Percentiles rank a stretch among this genome's conserved stretches.
Conservation (phyloP, 2,329 filamentous ascomycete species). For the Nigrograna mackinnonii region DNA sequence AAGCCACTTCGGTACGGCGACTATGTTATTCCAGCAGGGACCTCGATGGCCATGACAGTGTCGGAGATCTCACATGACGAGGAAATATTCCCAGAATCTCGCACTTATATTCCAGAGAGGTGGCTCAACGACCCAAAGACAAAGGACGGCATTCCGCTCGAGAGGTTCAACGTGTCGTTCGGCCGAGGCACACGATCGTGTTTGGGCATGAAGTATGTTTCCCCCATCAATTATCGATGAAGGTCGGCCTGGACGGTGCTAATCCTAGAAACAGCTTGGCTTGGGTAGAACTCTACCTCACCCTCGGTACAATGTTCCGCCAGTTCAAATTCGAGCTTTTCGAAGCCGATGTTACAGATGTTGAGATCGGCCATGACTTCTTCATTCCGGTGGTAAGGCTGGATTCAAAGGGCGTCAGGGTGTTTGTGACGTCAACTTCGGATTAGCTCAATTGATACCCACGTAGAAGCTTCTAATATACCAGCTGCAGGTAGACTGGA, state of each 20-base stretch:
- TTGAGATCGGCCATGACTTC: slow-evolving; percentile 39
- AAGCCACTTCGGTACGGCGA: slow-evolving; percentile 13
- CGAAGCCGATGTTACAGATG: slow-evolving; percentile 32
- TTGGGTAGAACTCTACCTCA: slow-evolving; percentile 37
- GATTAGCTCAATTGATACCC: too few species aligned
- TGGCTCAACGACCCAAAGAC: slow-evolving; percentile 41
- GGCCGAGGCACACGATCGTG: slow-evolving; percentile 46
- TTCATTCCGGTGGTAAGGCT: slow-evolving; percentile 39
- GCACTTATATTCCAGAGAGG: slow-evolving; percentile 43
- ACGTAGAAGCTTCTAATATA: too few species aligned
- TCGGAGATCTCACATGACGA: slow-evolving; percentile 39
- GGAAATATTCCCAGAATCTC: slow-evolving; percentile 40
- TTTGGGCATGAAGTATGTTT: slow-evolving; percentile 42
- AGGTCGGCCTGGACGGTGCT: too few species aligned
- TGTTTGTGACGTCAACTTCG: too few species aligned
- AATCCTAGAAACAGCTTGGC: slow-evolving; percentile 38
- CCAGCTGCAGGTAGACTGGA: too few species aligned
- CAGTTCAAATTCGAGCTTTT: slow-evolving; percentile 33
- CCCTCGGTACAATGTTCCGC: slow-evolving; percentile 36
- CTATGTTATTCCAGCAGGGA: slow-evolving; percentile 20
- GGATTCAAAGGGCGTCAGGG: slow-evolving; percentile 41
- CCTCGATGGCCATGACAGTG: slow-evolving; percentile 34
- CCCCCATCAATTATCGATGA: neutral
- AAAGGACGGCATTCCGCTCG: slow-evolving; percentile 32
- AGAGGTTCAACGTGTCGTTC: slow-evolving; percentile 47